Percentiles rank a stretch among this genome's conserved stretches.
phyloP scores from a whole-genome alignment of 2,329 filamentous ascomycete species.

The Aspergillus quadrilineatus region DNA sequence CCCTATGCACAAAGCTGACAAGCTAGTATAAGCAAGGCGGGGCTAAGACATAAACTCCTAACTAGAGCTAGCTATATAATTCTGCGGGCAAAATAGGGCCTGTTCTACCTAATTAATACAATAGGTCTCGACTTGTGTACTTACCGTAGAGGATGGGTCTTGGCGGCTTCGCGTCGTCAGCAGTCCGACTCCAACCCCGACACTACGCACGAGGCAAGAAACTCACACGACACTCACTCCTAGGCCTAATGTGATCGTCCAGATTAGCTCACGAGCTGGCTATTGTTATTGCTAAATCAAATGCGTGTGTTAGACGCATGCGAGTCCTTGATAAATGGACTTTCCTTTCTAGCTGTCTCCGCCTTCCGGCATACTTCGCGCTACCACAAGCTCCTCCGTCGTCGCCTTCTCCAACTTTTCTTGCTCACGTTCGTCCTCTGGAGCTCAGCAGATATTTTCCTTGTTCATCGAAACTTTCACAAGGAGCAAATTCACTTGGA shows the following conservation, averaged over 20 bases:
- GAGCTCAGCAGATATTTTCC: conserved; percentile 1
- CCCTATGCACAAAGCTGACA: no score
- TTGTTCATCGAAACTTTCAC: conserved; percentile 4
- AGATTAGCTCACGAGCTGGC: neutral
- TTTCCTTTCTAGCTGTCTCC: neutral
- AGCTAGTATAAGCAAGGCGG: no score
- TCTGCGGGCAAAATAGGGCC: no score
- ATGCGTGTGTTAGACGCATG: conserved; percentile 5
- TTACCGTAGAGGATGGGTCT: neutral
- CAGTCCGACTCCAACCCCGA: neutral
- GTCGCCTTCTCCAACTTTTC: conserved; percentile 1
- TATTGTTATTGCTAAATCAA: neutral
- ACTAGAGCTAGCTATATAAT: no score
- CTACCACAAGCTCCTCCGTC: conserved; percentile 7
- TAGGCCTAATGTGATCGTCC: conserved; percentile 1
- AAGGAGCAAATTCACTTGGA: conserved; percentile 5
- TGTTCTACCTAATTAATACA: no score
- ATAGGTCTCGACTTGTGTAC: no score
- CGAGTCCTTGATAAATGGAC: conserved; percentile 3
- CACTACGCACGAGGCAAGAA: neutral
- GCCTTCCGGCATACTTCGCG: conserved; percentile 1
- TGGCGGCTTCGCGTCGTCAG: neutral
- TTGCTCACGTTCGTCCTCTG: conserved; percentile 1
- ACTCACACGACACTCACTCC: neutral
- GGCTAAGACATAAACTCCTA: no score